Evolutionary conservation across 2,329 filamentous ascomycete genomes (phyloP).

Genomic region (Dothidotthia symphoricarpi): DNA sequence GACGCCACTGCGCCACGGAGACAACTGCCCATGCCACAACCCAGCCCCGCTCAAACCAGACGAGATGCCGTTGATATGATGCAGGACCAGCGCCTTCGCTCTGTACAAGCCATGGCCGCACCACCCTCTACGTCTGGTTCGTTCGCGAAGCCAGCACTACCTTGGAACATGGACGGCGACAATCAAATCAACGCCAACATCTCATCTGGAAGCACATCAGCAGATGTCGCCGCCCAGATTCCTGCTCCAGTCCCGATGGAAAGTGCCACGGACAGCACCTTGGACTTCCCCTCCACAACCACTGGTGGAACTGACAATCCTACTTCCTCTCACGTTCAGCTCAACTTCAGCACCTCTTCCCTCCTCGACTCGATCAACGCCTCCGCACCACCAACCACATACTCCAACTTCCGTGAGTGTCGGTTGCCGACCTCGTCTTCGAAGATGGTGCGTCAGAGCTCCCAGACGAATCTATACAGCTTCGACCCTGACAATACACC

Average conservation of each 20-base stretch:
- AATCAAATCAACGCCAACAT: slow-evolving; percentile 7
- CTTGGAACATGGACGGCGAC: slow-evolving; percentile 19
- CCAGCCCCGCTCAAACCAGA: slow-evolving; percentile 23
- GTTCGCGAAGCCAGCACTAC: slow-evolving; percentile 21
- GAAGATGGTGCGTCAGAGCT: slow-evolving; percentile 30
- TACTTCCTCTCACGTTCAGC: slow-evolving; percentile 12
- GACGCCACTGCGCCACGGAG: slow-evolving; percentile 23
- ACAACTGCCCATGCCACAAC: slow-evolving; percentile 35
- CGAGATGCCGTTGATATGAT: slow-evolving; percentile 32
- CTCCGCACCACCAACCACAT: slow-evolving; percentile 12
- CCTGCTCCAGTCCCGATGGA: slow-evolving; percentile 9
- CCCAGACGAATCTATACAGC: slow-evolving; percentile 41
- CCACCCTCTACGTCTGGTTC: slow-evolving; percentile 8
- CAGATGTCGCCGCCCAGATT: slow-evolving; percentile 7
- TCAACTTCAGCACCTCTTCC: slow-evolving; percentile 27
- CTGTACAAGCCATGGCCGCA: slow-evolving; percentile 19
- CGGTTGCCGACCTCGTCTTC: slow-evolving; percentile 11
- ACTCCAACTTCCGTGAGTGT: slow-evolving; percentile 20
- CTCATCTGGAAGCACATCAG: slow-evolving; percentile 10
- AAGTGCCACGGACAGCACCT: slow-evolving; percentile 6
- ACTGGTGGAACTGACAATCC: slow-evolving; percentile 8
- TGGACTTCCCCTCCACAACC: slow-evolving; percentile 12
- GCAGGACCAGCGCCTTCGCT: slow-evolving; percentile 33
- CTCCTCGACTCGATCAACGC: slow-evolving; percentile 23
- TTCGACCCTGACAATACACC: slow-evolving; percentile 38